phyloP scores from a whole-genome alignment of 139 green algal genomes.

The Pseudopediastrum boryanum region DNA sequence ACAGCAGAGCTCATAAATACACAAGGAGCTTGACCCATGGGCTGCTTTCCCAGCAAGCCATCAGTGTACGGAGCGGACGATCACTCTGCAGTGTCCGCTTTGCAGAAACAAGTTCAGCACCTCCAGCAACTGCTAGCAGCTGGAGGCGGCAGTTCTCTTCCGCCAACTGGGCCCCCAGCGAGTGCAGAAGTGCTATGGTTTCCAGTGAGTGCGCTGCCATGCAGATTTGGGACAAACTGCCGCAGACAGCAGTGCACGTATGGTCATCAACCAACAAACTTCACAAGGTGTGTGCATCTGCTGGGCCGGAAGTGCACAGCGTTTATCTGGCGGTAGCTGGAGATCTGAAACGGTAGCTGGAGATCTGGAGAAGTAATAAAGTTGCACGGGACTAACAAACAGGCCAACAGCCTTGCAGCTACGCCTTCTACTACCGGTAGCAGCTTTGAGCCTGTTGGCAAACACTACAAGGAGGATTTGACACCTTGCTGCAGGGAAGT shows the following conservation, averaged over 20 bases:
- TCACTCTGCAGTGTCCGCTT: not conserved
- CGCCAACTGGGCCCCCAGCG: not conserved
- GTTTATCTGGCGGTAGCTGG: too few relatives aligned
- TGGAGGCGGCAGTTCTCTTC: not conserved
- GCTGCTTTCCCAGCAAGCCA: conserved; percentile 30
- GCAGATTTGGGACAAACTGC: conserved; percentile 35
- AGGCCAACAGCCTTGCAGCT: too few relatives aligned
- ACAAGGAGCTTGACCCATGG: conserved; percentile 4
- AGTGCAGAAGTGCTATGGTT: conserved; percentile 47
- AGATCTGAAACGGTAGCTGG: too few relatives aligned
- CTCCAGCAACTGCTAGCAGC: conserved; percentile 34
- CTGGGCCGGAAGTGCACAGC: too few relatives aligned
- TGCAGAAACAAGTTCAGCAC: conserved; percentile 40
- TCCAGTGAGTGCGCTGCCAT: conserved; percentile 50
- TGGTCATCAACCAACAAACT: conserved; percentile 40
- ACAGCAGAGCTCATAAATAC: conserved; percentile 2
- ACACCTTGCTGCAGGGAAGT: too few relatives aligned
- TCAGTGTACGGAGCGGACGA: not conserved
- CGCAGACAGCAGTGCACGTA: conserved; percentile 37
- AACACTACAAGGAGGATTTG: too few relatives aligned
- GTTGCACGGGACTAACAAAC: too few relatives aligned
- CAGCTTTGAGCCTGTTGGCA: too few relatives aligned
- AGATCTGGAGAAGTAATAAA: too few relatives aligned
- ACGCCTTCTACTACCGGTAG: too few relatives aligned
- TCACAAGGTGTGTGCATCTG: conserved; percentile 24